Conservation (phyloP, 495 filamentous ascomycete genomes). For the Cryomyces minteri region DNA sequence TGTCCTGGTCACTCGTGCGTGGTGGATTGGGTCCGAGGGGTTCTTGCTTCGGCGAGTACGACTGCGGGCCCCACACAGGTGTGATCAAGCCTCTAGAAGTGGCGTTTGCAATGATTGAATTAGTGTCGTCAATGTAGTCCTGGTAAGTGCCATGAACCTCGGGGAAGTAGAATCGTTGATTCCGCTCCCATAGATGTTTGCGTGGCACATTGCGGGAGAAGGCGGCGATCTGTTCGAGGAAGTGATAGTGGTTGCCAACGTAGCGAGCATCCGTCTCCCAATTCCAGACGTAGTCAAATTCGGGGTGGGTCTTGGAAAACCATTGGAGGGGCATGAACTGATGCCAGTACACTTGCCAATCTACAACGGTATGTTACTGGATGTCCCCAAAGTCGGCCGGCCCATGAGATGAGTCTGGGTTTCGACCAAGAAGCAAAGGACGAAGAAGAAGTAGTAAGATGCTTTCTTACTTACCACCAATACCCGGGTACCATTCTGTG, state of each 20-base stretch:
- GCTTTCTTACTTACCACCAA: too few relatives aligned
- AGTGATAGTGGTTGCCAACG: slow-evolving; percentile 52
- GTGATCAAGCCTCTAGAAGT: slow-evolving; percentile 12
- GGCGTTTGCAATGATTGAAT: slow-evolving; percentile 15
- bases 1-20: slow-evolving; percentile 31
- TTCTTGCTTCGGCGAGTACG: slow-evolving; percentile 28
- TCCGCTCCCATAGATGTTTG: slow-evolving; percentile 56
- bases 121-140: slow-evolving; percentile 28
- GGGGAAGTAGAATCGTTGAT: slow-evolving; percentile 52
- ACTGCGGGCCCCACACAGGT: slow-evolving; percentile 44
- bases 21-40: slow-evolving; percentile 42
- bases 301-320: slow-evolving; percentile 47
- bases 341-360: slow-evolving; percentile 24
- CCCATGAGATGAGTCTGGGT: too few relatives aligned
- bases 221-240: slow-evolving; percentile 36
- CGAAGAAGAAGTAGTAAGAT: too few relatives aligned
- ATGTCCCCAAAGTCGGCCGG: too few relatives aligned
- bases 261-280: slow-evolving; percentile 58
- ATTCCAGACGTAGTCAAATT: slow-evolving; percentile 64
- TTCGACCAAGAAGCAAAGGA: slow-evolving; percentile 10
- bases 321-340: slow-evolving; percentile 43
- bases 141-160: slow-evolving; percentile 43
- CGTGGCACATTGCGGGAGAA: slow-evolving; percentile 47
- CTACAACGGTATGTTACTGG: slow-evolving; percentile 7
- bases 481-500: slow-evolving; percentile 36